phyloP scores from a whole-genome alignment of 306 rosid genomes.

The Mimosa bimucronata region DNA sequence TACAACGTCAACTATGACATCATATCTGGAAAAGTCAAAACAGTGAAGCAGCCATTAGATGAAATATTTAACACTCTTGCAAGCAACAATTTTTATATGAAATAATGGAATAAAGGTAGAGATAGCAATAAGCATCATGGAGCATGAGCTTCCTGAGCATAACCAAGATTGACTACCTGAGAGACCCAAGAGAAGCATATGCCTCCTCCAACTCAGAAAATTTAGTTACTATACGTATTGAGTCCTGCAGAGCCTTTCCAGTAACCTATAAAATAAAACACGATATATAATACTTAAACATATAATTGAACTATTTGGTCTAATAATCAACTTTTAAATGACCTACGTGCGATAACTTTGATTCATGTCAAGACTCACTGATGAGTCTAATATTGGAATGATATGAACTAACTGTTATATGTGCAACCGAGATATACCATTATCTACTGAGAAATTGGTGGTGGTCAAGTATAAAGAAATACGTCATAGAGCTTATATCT shows the following conservation, averaged over 20 bases:
- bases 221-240: conserved; percentile 68
- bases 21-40: conserved; percentile 68
- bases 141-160: conserved; percentile 26
- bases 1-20: conserved; percentile 80
- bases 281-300: conserved; percentile 13
- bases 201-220: conserved; percentile 84
- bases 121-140: neutral
- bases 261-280: conserved; percentile 56
- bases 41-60: conserved; percentile 28
- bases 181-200: conserved; percentile 67
- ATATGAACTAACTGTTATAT: no score
- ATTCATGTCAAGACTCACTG: neutral
- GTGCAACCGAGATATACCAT: no score
- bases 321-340: conserved; percentile 24
- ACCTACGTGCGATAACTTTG: neutral
- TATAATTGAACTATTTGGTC: conserved; percentile 13
- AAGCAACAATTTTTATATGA: conserved; percentile 18
- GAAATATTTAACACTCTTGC: conserved; percentile 30
- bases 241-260: conserved; percentile 83
- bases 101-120: conserved; percentile 15
- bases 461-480: no score
- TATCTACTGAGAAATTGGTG: no score
- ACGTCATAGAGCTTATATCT: no score
- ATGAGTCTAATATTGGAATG: no score
- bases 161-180: conserved; percentile 59